Evolutionary conservation across 805 yeast species (phyloP).

Genomic region (Starmerella cellae): DNA sequence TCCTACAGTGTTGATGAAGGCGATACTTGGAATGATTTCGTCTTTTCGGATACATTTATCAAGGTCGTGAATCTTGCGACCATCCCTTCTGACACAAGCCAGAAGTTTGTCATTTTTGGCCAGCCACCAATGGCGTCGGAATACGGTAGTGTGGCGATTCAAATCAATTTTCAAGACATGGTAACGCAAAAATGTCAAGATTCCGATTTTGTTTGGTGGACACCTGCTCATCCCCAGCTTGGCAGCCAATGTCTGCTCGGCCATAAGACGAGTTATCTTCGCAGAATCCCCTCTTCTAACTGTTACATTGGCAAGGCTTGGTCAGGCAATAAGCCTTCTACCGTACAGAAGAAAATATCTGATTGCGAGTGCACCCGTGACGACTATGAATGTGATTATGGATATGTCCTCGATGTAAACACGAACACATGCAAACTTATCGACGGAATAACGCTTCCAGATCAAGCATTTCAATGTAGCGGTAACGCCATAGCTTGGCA

Average conservation of each 20-base stretch:
- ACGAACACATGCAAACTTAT: slow-evolving; percentile 83
- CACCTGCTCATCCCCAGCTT: slow-evolving; percentile 42
- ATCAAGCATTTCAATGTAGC: slow-evolving; percentile 16
- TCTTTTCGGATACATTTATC: slow-evolving; percentile 47
- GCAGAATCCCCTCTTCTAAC: slow-evolving; percentile 34
- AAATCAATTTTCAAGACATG: slow-evolving; percentile 45
- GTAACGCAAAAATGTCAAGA: slow-evolving; percentile 45
- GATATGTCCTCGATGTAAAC: slow-evolving; percentile 42
- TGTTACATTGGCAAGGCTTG: neutral
- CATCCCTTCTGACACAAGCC: slow-evolving; percentile 80
- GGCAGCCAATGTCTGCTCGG: slow-evolving; percentile 48
- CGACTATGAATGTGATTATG: slow-evolving; percentile 91
- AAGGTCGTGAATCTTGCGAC: slow-evolving; percentile 65
- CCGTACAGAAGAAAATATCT: slow-evolving; percentile 29
- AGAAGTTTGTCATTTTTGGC: slow-evolving; percentile 58
- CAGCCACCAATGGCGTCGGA: slow-evolving; percentile 35
- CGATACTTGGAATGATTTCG: slow-evolving; percentile 50
- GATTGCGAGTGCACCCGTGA: slow-evolving; percentile 75
- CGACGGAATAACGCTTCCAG: slow-evolving; percentile 51
- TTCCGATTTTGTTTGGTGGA: slow-evolving; percentile 53
- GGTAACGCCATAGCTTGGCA: slow-evolving; percentile 41
- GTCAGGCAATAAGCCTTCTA: too few species aligned
- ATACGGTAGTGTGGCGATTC: slow-evolving; percentile 35
- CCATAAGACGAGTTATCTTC: slow-evolving; percentile 46
- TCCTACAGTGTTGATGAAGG: slow-evolving; percentile 72